phyloP scores from a whole-genome alignment of 208 protist genomes.

The Trypanosoma avium region DNA sequence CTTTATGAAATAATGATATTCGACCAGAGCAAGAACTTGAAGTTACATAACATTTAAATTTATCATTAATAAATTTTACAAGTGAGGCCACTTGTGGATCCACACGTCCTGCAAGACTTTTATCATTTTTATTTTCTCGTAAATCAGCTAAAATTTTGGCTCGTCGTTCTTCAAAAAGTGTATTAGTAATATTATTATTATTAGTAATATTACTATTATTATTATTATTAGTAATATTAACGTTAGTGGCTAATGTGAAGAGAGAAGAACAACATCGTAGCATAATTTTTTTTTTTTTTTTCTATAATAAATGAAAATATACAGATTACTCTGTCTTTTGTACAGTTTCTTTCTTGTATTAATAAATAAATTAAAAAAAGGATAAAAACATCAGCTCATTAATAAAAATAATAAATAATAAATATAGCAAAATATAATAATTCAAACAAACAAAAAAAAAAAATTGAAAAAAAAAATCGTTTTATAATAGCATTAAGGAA shows the following conservation, averaged over 20 bases:
- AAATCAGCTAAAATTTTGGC: constrained; percentile 54
- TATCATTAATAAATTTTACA: constrained; percentile 56
- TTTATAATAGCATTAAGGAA: not conserved
- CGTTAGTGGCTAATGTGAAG: too few relatives aligned
- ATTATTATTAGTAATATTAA: not conserved
- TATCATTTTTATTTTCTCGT: constrained; percentile 56
- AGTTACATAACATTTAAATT: constrained; percentile 69
- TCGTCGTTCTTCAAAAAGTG: constrained; percentile 40
- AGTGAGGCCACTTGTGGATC: constrained; percentile 53
- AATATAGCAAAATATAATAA: too few relatives aligned
- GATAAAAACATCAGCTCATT: too few relatives aligned
- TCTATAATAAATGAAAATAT: too few relatives aligned
- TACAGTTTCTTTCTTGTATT: too few relatives aligned
- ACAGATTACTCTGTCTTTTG: too few relatives aligned
- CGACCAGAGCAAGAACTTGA: constrained; percentile 79
- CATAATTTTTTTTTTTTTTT: too few relatives aligned
- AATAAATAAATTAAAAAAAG: too few relatives aligned
- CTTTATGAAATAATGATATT: constrained; percentile 74
- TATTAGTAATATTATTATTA: not conserved
- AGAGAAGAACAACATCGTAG: too few relatives aligned
- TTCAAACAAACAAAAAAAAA: too few relatives aligned
- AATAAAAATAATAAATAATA: too few relatives aligned
- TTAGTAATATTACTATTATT: not conserved
- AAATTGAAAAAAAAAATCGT: too few relatives aligned
- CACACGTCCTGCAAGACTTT: constrained; percentile 73